These are phyloP conservation scores for Amylocystis lapponica DNA, from an alignment of 768 basidiomycete genomes.

Conservation along the genomic window DNA sequence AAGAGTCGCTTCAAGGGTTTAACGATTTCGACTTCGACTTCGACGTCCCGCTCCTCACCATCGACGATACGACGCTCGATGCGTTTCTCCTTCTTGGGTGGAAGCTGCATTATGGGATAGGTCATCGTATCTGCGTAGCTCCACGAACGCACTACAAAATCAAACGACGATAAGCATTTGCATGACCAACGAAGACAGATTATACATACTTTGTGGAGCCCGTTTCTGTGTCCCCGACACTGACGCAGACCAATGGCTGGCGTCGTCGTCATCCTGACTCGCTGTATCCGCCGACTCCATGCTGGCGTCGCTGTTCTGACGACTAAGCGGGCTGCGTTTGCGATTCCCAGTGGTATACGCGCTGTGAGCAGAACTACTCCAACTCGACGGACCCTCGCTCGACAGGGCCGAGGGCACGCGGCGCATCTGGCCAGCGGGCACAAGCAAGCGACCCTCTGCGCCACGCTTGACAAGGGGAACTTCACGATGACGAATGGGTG, in stretches of 20 bases:
- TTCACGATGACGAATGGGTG: conserved; percentile 24
- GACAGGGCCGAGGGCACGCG: conserved; percentile 13
- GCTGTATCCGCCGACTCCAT: conserved; percentile 13
- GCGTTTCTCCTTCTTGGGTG: conserved; percentile 48
- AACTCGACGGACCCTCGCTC: conserved; percentile 5
- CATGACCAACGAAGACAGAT: not conserved
- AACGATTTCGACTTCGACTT: conserved; percentile 47
- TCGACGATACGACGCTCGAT: conserved; percentile 43
- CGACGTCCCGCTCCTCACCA: conserved; percentile 47
- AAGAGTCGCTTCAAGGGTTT: conserved; percentile 62
- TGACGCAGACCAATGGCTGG: not conserved
- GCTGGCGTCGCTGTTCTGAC: conserved; percentile 36
- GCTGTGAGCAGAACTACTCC: conserved; percentile 6
- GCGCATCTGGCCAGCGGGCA: conserved; percentile 39
- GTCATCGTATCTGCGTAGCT: conserved; percentile 62
- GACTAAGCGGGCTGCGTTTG: conserved; percentile 34
- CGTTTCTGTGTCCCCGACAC: not conserved
- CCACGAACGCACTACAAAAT: conserved; percentile 60
- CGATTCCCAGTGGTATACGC: conserved; percentile 11
- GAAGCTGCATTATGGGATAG: conserved; percentile 57
- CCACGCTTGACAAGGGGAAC: conserved; percentile 51
- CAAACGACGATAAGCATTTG: conserved; percentile 6
- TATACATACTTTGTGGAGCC: conserved; percentile 40
- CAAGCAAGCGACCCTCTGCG: conserved; percentile 60
- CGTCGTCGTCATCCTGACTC: conserved; percentile 1